A percentile compares a stretch with the other conserved stretches of the same genome.
These are phyloP conservation scores for Trypanosoma cruzi DNA, from an alignment of 208 protist species.

Conservation along the genomic window DNA sequence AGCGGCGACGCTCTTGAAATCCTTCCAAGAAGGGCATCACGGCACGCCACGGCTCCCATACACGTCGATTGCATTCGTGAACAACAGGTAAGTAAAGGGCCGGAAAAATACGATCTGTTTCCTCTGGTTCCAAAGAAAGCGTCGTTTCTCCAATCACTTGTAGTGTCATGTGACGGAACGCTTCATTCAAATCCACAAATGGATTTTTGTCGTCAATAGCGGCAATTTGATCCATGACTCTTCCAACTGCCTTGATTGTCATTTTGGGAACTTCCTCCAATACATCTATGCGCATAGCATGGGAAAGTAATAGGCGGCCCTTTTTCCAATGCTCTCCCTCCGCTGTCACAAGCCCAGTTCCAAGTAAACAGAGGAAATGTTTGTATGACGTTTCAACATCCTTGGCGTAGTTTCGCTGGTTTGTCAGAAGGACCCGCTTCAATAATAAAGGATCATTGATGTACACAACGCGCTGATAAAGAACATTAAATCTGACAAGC, in stretches of 20 bases:
- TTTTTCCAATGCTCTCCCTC: conserved; percentile 91
- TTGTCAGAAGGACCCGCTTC: conserved; percentile 81
- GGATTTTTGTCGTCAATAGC: conserved; percentile 15
- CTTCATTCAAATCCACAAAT: conserved; percentile 85
- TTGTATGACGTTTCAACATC: conserved; percentile 84
- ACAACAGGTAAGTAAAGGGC: conserved; percentile 91
- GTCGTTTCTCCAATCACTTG: conserved; percentile 88
- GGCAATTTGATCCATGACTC: conserved; percentile 66
- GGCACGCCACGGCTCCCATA: conserved; percentile 90
- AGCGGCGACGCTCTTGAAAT: conserved; percentile 61
- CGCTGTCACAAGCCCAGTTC: conserved; percentile 83
- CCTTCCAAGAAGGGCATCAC: conserved; percentile 80
- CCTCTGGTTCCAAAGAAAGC: conserved; percentile 77
- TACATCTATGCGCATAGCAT: conserved; percentile 88
- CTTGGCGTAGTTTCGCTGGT: conserved; percentile 89
- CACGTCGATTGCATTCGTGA: conserved; percentile 88
- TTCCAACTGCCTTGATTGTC: conserved; percentile 61
- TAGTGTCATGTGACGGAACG: conserved; percentile 92
- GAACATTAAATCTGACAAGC: conserved; percentile 77
- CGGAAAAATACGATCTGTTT: conserved; percentile 89
- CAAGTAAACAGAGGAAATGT: conserved; percentile 90
- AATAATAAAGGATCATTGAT: conserved; percentile 82
- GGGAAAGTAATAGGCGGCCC: conserved; percentile 77
- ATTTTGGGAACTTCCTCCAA: conserved; percentile 81
- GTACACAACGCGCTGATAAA: conserved; percentile 81